Evolutionary conservation across 805 yeast species (phyloP).

Genomic region (Yarrowia divulgata): DNA sequence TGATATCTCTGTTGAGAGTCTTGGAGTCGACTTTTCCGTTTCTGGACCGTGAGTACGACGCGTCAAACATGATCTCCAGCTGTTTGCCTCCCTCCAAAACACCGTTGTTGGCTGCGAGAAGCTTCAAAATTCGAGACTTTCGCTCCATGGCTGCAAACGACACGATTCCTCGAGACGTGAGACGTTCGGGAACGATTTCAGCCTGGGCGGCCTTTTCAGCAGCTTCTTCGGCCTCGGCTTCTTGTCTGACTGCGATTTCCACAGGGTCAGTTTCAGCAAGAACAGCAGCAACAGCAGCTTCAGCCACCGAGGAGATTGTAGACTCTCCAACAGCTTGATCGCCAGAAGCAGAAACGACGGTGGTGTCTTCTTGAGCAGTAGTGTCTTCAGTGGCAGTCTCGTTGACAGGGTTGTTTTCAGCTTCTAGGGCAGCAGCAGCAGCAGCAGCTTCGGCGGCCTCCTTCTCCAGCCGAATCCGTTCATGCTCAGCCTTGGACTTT

Average conservation of each 20-base stretch:
- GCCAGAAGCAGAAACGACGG: too few relatives aligned
- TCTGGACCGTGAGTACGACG: constrained; percentile 45
- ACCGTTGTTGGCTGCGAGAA: constrained; percentile 57
- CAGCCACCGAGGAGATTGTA: background rate
- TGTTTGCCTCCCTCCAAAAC: constrained; percentile 55
- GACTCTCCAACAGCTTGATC: background rate
- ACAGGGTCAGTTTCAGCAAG: constrained; percentile 16
- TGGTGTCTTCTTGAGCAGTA: too few relatives aligned
- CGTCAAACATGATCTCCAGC: constrained; percentile 55
- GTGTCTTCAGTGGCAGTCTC: too few relatives aligned
- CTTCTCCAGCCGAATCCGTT: constrained; percentile 1
- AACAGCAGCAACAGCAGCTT: constrained; percentile 7
- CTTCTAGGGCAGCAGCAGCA: constrained; percentile 1
- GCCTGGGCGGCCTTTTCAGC: background rate
- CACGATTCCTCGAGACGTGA: constrained; percentile 41
- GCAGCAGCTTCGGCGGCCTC: constrained; percentile 19
- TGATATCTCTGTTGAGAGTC: constrained; percentile 59
- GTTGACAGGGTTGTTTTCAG: background rate
- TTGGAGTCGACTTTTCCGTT: constrained; percentile 61
- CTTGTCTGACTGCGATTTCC: constrained; percentile 11
- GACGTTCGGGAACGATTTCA: background rate
- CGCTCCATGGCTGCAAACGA: constrained; percentile 58
- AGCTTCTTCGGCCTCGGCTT: constrained; percentile 21
- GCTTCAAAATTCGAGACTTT: constrained; percentile 54
- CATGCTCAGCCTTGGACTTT: constrained; percentile 29